Conservation (phyloP, 345 rosid species). For the Ailanthus altissimus region DNA sequence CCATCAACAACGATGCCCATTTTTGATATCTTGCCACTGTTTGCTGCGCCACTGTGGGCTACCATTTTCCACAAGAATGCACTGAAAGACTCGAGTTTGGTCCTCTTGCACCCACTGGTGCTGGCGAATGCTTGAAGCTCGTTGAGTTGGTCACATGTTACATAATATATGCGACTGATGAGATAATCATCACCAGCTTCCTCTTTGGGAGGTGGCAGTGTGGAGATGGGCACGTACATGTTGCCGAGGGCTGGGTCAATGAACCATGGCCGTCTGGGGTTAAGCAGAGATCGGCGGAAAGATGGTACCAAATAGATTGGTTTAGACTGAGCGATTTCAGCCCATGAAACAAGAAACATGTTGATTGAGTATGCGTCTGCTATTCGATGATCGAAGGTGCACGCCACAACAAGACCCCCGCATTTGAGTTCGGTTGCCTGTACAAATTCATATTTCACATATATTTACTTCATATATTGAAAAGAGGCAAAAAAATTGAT, state of each 20-base stretch:
- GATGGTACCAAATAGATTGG: conserved; percentile 49
- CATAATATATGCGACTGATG: conserved; percentile 59
- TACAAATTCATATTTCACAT: neutral
- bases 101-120: conserved; percentile 33
- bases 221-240: conserved; percentile 51
- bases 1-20: conserved; percentile 79
- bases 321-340: conserved; percentile 49
- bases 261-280: conserved; percentile 48
- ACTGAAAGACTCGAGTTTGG: conserved; percentile 66
- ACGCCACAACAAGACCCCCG: conserved; percentile 65
- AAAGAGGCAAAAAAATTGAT: too few relatives aligned
- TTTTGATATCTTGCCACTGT: conserved; percentile 28
- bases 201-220: conserved; percentile 48
- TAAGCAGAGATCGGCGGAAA: conserved; percentile 58
- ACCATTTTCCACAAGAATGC: conserved; percentile 73
- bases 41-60: conserved; percentile 35
- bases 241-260: conserved; percentile 42
- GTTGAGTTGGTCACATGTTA: conserved; percentile 35
- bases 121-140: conserved; percentile 48
- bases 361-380: conserved; percentile 76
- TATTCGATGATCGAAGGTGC: conserved; percentile 77
- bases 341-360: conserved; percentile 77
- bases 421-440: conserved; percentile 69
- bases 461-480: too few relatives aligned
- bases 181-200: conserved; percentile 24